phyloP scores from a whole-genome alignment of 352 stramenopile genomes.

The Plasmopara halstedii region DNA sequence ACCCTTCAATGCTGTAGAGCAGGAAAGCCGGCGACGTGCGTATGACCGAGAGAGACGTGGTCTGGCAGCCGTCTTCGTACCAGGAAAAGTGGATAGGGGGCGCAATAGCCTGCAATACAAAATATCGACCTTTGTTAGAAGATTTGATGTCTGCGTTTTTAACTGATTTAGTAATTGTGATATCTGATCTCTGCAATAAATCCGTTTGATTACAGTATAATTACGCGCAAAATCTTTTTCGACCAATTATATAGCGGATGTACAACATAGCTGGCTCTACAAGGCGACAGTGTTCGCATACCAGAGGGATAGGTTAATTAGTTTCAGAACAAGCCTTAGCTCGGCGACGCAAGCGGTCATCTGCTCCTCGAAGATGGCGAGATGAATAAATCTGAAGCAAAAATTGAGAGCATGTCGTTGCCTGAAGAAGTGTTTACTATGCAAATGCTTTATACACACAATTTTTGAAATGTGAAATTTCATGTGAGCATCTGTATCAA shows the following conservation, averaged over 20 bases:
- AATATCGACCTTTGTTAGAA: neutral
- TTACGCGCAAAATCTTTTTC: neutral
- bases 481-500: too few relatives aligned
- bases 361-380: neutral
- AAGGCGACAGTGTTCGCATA: neutral
- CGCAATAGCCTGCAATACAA: neutral
- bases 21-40: constrained; percentile 5
- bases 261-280: constrained; percentile 6
- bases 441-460: too few relatives aligned
- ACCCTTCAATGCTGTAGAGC: neutral
- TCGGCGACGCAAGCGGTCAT: neutral
- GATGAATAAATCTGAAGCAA: too few relatives aligned
- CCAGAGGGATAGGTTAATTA: constrained; percentile 3
- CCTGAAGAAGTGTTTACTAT: too few relatives aligned
- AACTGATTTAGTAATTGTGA: constrained; percentile 3
- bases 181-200: neutral
- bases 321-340: too few relatives aligned
- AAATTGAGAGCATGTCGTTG: too few relatives aligned
- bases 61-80: constrained; percentile 2
- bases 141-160: too few relatives aligned
- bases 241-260: constrained; percentile 2
- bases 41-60: constrained; percentile 13
- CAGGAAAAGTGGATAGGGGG: neutral
- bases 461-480: too few relatives aligned
- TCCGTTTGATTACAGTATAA: neutral